Base-by-base conservation (phyloP, 345 rosid species). In the Garcia nutans region DNA sequence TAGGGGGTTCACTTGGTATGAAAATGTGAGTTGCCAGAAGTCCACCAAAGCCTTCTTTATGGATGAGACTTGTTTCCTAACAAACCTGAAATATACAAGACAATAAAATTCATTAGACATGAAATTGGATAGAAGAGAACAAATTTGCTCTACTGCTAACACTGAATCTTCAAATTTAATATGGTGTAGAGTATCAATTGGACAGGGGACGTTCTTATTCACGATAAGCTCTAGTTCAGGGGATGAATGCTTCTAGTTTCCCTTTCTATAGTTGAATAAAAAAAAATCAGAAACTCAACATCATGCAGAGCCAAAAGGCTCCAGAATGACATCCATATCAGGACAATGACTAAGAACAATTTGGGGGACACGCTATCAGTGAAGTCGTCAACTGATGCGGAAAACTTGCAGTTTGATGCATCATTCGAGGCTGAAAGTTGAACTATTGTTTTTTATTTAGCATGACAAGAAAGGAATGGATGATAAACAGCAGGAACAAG, bases 1-100 rank as follows among this genome's bases (percentile, higher is more conserved):
- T 66, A 96, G 88, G 65, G 98, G 98, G 61, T 93, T 96, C 73
- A 92, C 92, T 72, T 96, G 98, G 84, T 89, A 92, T 24, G 99
- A 92, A 79, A 96, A 93, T 68, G 97, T 90, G 42, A 93, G 97
- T 82, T 82, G 87, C 97, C 98, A 96, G 68, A 93, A 84, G 76
- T 96, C 98, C 58, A 83, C 76, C 74, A 93, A 45, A 50, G 89
- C 86, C 74, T 89, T 92, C 84, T 84, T 92, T 31, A 82, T 26
- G 10, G 83, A 79, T 56, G 75, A 68, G 74, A 81, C 76, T 74
- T 83, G 90, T 79, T 83, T 85, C 59, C 76, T 77, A 31, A 87
- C 73, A 57, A 82, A 62, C 86, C 98, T 94, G 87, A 78, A 78
- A 81, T 63, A 60, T 6, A 68, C 0, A 15, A 0, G 16, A 16